phyloP scores from a whole-genome alignment of 1,284 basidiomycete species.

The Sanghuangporus sanghuang region DNA sequence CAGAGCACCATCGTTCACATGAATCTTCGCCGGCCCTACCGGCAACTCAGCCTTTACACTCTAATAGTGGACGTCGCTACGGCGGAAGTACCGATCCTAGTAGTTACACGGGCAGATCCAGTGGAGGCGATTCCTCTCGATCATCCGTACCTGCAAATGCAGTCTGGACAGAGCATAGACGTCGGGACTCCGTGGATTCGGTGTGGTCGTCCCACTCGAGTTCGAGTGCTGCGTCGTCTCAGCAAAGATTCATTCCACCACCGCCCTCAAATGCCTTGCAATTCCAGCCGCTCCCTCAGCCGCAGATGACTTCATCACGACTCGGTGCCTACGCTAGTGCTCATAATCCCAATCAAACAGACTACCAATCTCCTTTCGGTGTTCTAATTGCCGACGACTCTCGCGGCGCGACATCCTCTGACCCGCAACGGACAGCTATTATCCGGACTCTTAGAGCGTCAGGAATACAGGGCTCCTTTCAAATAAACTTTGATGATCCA shows the following conservation, averaged over 20 bases:
- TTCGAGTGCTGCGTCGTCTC: constrained; percentile 10
- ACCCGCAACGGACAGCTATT: constrained; percentile 15
- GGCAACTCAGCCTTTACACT: background rate
- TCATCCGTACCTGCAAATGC: background rate
- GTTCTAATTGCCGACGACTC: constrained; percentile 13
- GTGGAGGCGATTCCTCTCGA: background rate
- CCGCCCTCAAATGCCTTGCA: constrained; percentile 10
- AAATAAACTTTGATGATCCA: constrained; percentile 21
- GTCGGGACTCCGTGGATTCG: constrained; percentile 14
- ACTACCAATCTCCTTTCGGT: constrained; percentile 14
- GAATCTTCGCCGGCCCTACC: background rate
- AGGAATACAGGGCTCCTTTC: constrained; percentile 8
- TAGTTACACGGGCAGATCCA: background rate
- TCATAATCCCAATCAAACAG: background rate
- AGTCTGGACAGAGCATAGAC: constrained; percentile 11
- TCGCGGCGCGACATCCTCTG: background rate
- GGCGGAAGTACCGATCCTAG: background rate
- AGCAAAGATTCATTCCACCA: background rate
- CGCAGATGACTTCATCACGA: background rate
- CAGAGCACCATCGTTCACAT: background rate
- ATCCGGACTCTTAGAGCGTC: constrained; percentile 9
- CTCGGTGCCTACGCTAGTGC: background rate
- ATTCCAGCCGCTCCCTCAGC: constrained; percentile 17
- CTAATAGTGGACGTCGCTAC: background rate
- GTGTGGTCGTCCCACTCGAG: constrained; percentile 13